Evolutionary conservation across 23 red algal species (phyloP), one percentile per base, ranked within the genome.

Genomic region (Pyropia haitanensis): DNA sequence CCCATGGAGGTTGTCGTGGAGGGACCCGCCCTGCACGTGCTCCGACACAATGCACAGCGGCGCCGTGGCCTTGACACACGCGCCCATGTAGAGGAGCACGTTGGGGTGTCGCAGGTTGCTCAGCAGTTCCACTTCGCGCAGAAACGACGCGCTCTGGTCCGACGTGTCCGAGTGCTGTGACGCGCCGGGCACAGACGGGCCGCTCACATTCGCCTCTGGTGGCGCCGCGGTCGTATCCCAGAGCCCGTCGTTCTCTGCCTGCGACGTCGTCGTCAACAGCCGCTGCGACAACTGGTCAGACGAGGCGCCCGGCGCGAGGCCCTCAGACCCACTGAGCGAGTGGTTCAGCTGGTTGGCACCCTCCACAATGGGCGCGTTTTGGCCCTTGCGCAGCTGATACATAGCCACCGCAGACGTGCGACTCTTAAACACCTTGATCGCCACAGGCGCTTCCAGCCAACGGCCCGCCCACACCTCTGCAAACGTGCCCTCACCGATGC

Each of bases 41-140:
- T 90, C 86, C 32, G 79, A 79, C 14, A 98, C 85, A 60, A 98
- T 98, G 59, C 94, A 98, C 21, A 91, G 79, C 5, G 90, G 90
- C 60, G 75, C 71, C 51, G 67, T 72, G 1, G 83, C 71, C 56
- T 88, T 68, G 33, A 82, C 76, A 65, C 85, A 90, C 13, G 94
- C 94, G 27, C 85, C 94, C 78, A 98, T 98, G 82, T 88, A 98
- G 21, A 98, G 65, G 3, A 98, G 72, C 39, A 90, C 82, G 79
- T 98, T 98, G 54, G 94, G 94, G 69, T 98, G 94, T 28, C 94
- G 85, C 50, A 98, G 82, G 20, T 88, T 78, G 53, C 78, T 85
- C 21, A 98, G 72, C 27, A 91, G 60, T 8, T 85, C 88, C 51
- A 98, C 78, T 52, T 98, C 94, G 21, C 69, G 63, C 51, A 98